Evolutionary conservation across 2,329 filamentous ascomycete species (phyloP).

Genomic region (Pseudogymnoascus sp.): DNA sequence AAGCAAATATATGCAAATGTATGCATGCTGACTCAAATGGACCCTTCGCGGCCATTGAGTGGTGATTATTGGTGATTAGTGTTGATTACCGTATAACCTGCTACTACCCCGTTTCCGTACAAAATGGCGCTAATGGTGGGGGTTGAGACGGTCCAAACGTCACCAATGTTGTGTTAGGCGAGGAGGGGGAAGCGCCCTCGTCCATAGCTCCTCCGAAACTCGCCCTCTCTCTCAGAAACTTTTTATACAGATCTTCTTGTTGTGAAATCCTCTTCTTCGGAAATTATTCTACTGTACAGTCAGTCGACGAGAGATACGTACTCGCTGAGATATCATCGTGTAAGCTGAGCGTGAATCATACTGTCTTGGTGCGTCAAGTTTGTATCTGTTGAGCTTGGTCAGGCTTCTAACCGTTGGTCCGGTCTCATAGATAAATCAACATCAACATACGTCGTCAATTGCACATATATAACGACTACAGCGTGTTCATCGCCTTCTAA

Average conservation of each 20-base stretch:
- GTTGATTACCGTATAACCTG: neutral
- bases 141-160: slow-evolving; percentile 4
- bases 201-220: slow-evolving; percentile 3
- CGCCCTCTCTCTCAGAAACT: neutral
- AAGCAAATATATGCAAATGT: neutral
- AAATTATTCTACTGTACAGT: neutral
- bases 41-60: neutral
- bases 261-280: neutral
- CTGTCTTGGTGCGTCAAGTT: neutral
- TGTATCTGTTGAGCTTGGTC: neutral
- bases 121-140: slow-evolving; percentile 1
- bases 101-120: slow-evolving; percentile 3
- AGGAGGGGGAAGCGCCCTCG: neutral
- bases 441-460: neutral
- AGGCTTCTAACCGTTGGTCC: neutral
- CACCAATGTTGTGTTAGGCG: slow-evolving; percentile 3
- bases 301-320: neutral
- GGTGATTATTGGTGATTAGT: neutral
- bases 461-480: neutral
- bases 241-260: neutral
- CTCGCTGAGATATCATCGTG: neutral
- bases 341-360: neutral
- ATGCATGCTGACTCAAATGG: slow-evolving; percentile 3
- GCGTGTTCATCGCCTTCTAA: neutral
- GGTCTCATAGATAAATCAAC: neutral